phyloP scores from a whole-genome alignment of 352 stramenopile genomes.

The Phytophthora hybrid region DNA sequence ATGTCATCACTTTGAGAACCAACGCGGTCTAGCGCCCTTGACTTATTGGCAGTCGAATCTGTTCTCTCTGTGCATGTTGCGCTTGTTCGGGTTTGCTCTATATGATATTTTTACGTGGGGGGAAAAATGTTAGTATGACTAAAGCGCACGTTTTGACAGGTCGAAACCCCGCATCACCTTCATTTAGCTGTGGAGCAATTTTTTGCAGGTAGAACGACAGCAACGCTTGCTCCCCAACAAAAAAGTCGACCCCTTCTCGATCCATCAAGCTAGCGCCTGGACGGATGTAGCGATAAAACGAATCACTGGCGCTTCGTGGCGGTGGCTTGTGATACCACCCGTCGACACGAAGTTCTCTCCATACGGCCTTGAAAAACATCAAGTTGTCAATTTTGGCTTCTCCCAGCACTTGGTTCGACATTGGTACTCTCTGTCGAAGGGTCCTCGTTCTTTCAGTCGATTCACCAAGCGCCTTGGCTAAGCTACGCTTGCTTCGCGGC shows the following conservation, averaged over 20 bases:
- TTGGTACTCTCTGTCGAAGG: neutral
- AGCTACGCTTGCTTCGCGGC: slow-evolving; percentile 1
- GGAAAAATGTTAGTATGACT: too few relatives aligned
- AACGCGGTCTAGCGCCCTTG: too few relatives aligned
- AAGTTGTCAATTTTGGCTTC: slow-evolving; percentile 4
- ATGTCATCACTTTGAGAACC: too few relatives aligned
- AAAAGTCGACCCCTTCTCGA: neutral
- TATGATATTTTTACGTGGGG: too few relatives aligned
- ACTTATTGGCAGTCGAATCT: too few relatives aligned
- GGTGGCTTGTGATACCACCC: slow-evolving; percentile 4
- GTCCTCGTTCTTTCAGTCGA: slow-evolving; percentile 2
- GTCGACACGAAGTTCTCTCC: slow-evolving; percentile 1
- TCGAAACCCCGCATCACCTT: too few relatives aligned
- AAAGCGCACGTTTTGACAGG: too few relatives aligned
- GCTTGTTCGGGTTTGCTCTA: too few relatives aligned
- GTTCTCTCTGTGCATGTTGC: too few relatives aligned
- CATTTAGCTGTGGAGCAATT: too few relatives aligned
- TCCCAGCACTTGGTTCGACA: neutral
- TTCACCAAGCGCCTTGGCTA: neutral
- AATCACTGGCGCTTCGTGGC: neutral
- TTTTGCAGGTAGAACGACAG: too few relatives aligned
- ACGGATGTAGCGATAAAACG: neutral
- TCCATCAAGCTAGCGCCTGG: neutral
- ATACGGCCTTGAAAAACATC: neutral
- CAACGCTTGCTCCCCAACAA: neutral